Evolutionary conservation across 805 yeast genomes (phyloP).

Genomic region (Cyberlindnera euphorbiae): DNA sequence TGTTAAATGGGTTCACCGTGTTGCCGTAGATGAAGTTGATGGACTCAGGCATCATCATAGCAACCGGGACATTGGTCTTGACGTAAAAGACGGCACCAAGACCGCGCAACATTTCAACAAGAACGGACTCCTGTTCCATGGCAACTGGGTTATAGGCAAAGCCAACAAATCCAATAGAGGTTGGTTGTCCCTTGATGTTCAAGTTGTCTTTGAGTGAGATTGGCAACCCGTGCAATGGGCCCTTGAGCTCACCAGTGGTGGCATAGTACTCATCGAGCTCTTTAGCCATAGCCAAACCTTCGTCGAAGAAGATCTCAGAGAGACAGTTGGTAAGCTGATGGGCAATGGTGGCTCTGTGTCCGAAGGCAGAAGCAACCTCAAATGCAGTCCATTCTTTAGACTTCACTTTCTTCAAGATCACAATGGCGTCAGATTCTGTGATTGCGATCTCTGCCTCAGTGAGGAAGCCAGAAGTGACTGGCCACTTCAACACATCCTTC

Average conservation of each 20-base stretch:
- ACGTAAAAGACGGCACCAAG: constrained; percentile 51
- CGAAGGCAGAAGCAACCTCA: constrained; percentile 49
- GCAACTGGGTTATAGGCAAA: constrained; percentile 33
- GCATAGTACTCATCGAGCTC: constrained; percentile 46
- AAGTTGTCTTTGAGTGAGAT: constrained; percentile 48
- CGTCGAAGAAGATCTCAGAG: constrained; percentile 41
- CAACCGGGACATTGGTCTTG: constrained; percentile 50
- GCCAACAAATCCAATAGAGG: constrained; percentile 47
- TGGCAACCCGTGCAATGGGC: constrained; percentile 68
- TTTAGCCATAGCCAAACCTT: constrained; percentile 53
- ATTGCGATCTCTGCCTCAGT: constrained; percentile 32
- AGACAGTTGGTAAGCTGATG: constrained; percentile 45
- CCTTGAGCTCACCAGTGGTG: constrained; percentile 46
- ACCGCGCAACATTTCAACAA: constrained; percentile 37
- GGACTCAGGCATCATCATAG: constrained; percentile 47
- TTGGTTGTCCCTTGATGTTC: constrained; percentile 40
- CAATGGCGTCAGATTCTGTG: constrained; percentile 18
- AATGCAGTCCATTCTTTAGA: constrained; percentile 34
- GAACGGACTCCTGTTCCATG: constrained; percentile 30
- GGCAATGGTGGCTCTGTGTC: constrained; percentile 53
- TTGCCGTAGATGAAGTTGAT: constrained; percentile 41
- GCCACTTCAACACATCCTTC: constrained; percentile 37
- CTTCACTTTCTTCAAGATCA: constrained; percentile 27
- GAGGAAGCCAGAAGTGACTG: constrained; percentile 31
- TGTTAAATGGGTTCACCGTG: constrained; percentile 42